Evolutionary conservation across 257 asterid species (phyloP).

Genomic region (Orobanche coerulescens): DNA sequence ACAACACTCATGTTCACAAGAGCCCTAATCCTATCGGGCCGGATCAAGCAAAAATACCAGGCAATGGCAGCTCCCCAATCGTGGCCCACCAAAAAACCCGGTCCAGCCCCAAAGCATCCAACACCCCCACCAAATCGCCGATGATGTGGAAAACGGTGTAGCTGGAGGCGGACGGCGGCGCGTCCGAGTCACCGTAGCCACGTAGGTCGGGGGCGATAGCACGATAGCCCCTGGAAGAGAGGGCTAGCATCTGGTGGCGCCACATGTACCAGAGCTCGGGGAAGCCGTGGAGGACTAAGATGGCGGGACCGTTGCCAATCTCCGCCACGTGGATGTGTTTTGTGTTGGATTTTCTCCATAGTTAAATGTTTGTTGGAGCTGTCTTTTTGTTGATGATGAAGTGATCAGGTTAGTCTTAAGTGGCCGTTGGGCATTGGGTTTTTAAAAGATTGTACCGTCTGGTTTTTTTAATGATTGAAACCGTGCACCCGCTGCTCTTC

Average conservation of each 20-base stretch:
- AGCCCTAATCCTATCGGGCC: constrained; percentile 75
- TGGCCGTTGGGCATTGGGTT: neutral
- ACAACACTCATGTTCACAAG: constrained; percentile 65
- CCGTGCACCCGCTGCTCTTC: too few relatives aligned
- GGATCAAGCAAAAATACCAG: constrained; percentile 65
- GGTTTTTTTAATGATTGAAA: too few relatives aligned
- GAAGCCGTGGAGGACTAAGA: constrained; percentile 77
- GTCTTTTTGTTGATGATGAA: neutral
- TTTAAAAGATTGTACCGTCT: too few relatives aligned
- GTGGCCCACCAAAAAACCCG: constrained; percentile 73
- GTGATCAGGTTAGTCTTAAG: neutral
- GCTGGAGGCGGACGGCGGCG: constrained; percentile 53
- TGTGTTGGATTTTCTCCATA: constrained; percentile 71
- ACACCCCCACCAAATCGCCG: constrained; percentile 63
- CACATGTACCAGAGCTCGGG: constrained; percentile 99
- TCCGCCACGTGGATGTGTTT: constrained; percentile 76
- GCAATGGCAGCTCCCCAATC: constrained; percentile 87
- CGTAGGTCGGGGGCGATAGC: constrained; percentile 90
- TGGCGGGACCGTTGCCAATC: constrained; percentile 66
- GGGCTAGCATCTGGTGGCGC: constrained; percentile 85
- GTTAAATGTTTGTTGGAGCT: neutral
- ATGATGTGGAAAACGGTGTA: constrained; percentile 67
- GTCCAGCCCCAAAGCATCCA: constrained; percentile 46
- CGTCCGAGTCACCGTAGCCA: constrained; percentile 84
- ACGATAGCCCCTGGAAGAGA: constrained; percentile 67